Conservation (phyloP, 345 rosid genomes). For the Linum trigynum region DNA sequence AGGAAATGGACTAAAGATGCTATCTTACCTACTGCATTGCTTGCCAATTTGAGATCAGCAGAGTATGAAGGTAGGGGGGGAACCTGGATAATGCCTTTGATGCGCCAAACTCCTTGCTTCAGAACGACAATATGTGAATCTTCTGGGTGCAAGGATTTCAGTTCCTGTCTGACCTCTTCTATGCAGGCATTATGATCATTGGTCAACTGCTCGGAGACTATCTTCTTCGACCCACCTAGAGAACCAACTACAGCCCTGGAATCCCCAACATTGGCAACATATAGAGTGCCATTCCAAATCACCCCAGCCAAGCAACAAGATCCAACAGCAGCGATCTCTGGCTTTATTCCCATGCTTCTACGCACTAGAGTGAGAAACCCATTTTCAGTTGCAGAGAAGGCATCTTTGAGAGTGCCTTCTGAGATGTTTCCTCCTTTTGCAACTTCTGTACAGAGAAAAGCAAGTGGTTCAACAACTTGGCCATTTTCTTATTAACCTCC, state of each 20-base stretch:
- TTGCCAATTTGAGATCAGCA: too few relatives aligned
- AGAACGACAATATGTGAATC: neutral
- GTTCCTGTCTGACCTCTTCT: neutral
- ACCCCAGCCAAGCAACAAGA: neutral
- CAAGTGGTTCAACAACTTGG: too few relatives aligned
- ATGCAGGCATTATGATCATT: neutral
- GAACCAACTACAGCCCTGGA: neutral
- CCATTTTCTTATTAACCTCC: too few relatives aligned
- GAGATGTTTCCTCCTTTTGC: neutral
- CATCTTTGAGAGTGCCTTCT: neutral
- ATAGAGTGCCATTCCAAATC: neutral
- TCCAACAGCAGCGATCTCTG: neutral
- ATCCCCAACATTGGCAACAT: neutral
- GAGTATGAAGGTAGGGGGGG: too few relatives aligned
- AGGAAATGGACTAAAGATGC: too few relatives aligned
- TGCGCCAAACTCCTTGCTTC: neutral
- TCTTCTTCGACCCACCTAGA: neutral
- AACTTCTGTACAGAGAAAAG: too few relatives aligned
- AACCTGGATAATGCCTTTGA: neutral
- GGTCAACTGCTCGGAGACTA: neutral
- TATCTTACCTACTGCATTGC: too few relatives aligned
- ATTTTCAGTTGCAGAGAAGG: neutral
- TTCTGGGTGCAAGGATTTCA: neutral
- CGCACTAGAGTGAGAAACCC: neutral
- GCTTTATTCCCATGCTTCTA: neutral